Conservation (phyloP, 2,329 filamentous ascomycete species). For the Aspergillus puulaauensis region DNA sequence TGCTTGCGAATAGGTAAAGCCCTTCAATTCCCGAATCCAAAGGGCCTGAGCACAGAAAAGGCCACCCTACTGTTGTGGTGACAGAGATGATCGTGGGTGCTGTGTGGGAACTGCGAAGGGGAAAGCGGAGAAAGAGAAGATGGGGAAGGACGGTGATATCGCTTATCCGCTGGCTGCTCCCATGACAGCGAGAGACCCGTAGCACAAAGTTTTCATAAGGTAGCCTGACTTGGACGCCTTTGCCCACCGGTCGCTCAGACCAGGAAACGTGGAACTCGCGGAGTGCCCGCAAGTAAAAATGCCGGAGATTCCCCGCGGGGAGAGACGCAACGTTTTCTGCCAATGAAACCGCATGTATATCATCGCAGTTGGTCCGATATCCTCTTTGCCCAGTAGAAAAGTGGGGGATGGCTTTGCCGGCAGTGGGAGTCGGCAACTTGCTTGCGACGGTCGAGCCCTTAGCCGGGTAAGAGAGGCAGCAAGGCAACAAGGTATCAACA, state of each 20-base stretch:
- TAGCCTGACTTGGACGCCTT: not conserved
- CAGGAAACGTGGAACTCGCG: conserved; percentile 2
- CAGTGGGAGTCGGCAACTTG: not conserved
- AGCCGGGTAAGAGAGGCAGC: conserved; percentile 9
- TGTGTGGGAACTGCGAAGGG: conserved; percentile 5
- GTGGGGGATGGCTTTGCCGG: conserved; percentile 1
- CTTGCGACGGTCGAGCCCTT: conserved; percentile 16
- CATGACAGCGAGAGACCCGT: not conserved
- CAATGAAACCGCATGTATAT: not conserved
- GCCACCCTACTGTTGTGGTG: not conserved
- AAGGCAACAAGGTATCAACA: not conserved
- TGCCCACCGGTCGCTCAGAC: conserved; percentile 4
- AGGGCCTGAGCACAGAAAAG: not conserved
- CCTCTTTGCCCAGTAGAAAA: not conserved
- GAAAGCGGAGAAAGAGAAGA: conserved; percentile 22
- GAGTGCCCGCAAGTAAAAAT: not conserved
- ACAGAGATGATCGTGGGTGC: conserved; percentile 3
- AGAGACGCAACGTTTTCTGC: conserved; percentile 1
- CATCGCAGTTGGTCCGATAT: not conserved
- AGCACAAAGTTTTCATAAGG: not conserved
- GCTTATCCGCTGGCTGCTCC: conserved; percentile 16
- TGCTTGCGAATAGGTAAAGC: not conserved
- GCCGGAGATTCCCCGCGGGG: conserved; percentile 15
- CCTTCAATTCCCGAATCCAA: not conserved
- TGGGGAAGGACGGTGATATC: conserved; percentile 16